These are phyloP conservation scores for Suillus luteus DNA, from an alignment of 768 basidiomycete species.

Conservation along the genomic window DNA sequence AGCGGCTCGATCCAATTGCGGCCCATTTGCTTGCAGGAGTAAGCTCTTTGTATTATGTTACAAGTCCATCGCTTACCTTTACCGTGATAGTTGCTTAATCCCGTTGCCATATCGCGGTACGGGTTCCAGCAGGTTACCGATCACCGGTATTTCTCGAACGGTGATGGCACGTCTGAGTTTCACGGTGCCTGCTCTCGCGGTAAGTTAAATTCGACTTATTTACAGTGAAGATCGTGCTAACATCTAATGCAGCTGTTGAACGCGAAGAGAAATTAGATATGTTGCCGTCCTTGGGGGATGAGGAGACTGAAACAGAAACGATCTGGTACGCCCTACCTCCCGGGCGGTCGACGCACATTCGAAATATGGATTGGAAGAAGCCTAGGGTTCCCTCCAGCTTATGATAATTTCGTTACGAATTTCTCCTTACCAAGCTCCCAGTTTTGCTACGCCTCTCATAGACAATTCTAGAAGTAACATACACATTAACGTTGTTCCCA, in stretches of 20 bases:
- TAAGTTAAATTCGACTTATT: slow-evolving; percentile 7
- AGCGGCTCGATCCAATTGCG: slow-evolving; percentile 22
- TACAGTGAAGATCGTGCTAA: neutral
- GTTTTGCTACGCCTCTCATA: neutral
- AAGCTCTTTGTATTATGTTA: slow-evolving; percentile 8
- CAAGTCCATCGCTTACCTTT: neutral
- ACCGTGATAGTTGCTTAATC: neutral
- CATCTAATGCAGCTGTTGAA: slow-evolving; percentile 1
- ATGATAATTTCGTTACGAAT: neutral
- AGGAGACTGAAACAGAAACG: neutral
- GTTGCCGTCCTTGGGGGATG: neutral
- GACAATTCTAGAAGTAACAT: neutral
- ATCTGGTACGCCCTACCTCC: neutral
- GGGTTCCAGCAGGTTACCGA: neutral
- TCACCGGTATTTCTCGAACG: slow-evolving; percentile 11
- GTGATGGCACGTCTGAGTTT: slow-evolving; percentile 26
- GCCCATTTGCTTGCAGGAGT: slow-evolving; percentile 37
- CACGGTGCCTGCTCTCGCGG: slow-evolving; percentile 22
- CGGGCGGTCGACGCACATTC: neutral
- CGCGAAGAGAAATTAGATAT: neutral
- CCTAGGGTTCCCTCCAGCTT: neutral
- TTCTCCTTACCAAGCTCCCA: neutral
- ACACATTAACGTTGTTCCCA: neutral
- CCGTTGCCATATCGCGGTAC: neutral
- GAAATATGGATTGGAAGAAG: neutral